phyloP scores from a whole-genome alignment of 306 rosid species.

The Prunus mume region DNA sequence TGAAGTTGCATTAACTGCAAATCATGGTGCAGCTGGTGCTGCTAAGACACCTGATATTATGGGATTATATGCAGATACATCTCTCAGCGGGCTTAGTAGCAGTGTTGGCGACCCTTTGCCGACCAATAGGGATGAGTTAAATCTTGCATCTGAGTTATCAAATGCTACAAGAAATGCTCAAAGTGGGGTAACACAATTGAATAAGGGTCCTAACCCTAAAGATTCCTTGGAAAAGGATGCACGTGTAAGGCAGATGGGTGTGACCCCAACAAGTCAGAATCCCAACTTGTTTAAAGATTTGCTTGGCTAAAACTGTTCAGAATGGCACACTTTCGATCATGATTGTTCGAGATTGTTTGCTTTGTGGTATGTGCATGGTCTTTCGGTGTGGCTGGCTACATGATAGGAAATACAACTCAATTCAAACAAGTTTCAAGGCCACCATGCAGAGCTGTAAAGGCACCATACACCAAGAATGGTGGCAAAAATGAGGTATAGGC shows the following conservation, averaged over 20 bases:
- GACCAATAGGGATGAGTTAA: conserved; percentile 31
- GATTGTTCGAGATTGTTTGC: not conserved
- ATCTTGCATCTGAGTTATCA: conserved; percentile 47
- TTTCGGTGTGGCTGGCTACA: conserved; percentile 16
- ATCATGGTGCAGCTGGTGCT: conserved; percentile 33
- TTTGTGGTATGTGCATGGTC: conserved; percentile 10
- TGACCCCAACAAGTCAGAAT: conserved; percentile 72
- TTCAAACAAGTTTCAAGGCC: conserved; percentile 6
- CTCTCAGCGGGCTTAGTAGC: conserved; percentile 39
- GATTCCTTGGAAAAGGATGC: conserved; percentile 71
- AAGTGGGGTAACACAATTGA: conserved; percentile 45
- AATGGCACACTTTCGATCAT: not conserved
- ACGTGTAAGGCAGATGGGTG: conserved; percentile 87
- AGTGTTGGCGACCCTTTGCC: conserved; percentile 36
- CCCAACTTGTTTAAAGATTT: conserved; percentile 76
- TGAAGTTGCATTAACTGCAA: conserved; percentile 29
- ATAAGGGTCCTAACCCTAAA: conserved; percentile 54
- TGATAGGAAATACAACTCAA: not conserved
- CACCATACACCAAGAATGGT: conserved; percentile 25
- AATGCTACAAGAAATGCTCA: conserved; percentile 20
- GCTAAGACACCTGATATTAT: conserved; percentile 48
- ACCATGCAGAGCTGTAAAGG: conserved; percentile 14
- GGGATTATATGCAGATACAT: conserved; percentile 42
- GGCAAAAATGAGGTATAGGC: conserved; percentile 24
- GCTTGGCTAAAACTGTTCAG: conserved; percentile 45